phyloP scores from a whole-genome alignment of 768 basidiomycete genomes.

The Macrolepiota fuliginosa region DNA sequence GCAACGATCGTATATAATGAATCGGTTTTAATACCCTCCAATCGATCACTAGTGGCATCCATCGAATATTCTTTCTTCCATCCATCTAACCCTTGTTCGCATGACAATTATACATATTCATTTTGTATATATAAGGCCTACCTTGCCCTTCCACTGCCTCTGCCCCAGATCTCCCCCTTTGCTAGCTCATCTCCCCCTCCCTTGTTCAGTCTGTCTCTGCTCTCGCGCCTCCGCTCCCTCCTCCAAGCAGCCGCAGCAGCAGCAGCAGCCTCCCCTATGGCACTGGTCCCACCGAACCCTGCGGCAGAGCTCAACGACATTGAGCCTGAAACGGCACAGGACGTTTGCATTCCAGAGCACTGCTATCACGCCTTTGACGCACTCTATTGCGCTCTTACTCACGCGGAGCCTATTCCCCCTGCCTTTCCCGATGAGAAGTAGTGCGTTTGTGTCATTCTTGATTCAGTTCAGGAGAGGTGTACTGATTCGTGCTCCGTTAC shows the following conservation, averaged over 20 bases:
- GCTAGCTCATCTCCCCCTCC: too few relatives aligned
- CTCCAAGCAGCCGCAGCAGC: constrained; percentile 10
- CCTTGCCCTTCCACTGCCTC: background rate
- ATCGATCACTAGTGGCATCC: constrained; percentile 7
- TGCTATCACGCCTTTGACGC: constrained; percentile 82
- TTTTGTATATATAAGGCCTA: constrained; percentile 17
- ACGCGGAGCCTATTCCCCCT: constrained; percentile 53
- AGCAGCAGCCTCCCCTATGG: constrained; percentile 38
- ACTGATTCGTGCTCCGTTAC: constrained; percentile 4
- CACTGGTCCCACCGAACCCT: constrained; percentile 53
- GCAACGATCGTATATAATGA: background rate
- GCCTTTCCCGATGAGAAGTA: constrained; percentile 73
- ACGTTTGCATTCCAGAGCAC: constrained; percentile 68
- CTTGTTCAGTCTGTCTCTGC: constrained; percentile 10
- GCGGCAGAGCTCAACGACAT: constrained; percentile 34
- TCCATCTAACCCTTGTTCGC: background rate
- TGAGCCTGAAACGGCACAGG: constrained; percentile 26
- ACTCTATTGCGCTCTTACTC: constrained; percentile 72
- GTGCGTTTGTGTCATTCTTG: constrained; percentile 41
- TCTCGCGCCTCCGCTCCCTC: constrained; percentile 11
- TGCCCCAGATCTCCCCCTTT: background rate
- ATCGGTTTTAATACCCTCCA: background rate
- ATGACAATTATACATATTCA: background rate
- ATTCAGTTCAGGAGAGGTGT: background rate
- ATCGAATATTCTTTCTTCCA: background rate